phyloP scores from a whole-genome alignment of 768 basidiomycete genomes.

The Russula ochroleuca region DNA sequence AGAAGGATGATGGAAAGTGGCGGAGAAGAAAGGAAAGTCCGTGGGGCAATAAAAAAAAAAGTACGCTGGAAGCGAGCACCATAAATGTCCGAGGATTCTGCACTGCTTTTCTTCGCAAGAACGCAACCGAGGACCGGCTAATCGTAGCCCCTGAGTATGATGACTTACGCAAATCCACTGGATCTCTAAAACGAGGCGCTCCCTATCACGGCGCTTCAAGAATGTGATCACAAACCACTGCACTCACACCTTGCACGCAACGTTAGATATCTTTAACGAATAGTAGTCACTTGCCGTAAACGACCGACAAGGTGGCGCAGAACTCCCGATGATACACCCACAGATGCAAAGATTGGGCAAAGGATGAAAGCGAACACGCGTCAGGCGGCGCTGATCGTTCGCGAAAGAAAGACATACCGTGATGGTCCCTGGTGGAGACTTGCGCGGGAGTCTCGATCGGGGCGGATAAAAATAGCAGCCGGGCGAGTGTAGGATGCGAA shows the following conservation, averaged over 20 bases:
- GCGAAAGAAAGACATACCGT: no score
- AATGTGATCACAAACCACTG: no score
- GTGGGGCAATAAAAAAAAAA: not conserved
- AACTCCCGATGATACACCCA: not conserved
- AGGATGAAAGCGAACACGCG: not conserved
- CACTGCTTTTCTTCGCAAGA: conserved; percentile 19
- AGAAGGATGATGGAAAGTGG: conserved; percentile 1
- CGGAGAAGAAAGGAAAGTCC: conserved; percentile 3
- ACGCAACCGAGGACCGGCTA: not conserved
- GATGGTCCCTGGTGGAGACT: not conserved
- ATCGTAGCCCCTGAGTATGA: conserved; percentile 5
- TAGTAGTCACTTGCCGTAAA: conserved; percentile 18
- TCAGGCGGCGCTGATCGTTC: not conserved
- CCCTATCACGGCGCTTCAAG: not conserved
- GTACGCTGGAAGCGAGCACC: conserved; percentile 3
- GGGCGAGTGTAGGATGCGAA: not conserved
- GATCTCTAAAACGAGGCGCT: not conserved
- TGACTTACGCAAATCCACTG: not conserved
- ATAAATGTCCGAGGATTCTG: conserved; percentile 18
- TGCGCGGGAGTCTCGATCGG: not conserved
- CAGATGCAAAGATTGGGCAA: not conserved
- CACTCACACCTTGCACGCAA: no score
- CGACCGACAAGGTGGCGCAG: conserved; percentile 10
- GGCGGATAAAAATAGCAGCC: no score
- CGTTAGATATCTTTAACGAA: not conserved